phyloP scores from a whole-genome alignment of 139 green algal genomes.

The Chlamydomonas sphaeroides region DNA sequence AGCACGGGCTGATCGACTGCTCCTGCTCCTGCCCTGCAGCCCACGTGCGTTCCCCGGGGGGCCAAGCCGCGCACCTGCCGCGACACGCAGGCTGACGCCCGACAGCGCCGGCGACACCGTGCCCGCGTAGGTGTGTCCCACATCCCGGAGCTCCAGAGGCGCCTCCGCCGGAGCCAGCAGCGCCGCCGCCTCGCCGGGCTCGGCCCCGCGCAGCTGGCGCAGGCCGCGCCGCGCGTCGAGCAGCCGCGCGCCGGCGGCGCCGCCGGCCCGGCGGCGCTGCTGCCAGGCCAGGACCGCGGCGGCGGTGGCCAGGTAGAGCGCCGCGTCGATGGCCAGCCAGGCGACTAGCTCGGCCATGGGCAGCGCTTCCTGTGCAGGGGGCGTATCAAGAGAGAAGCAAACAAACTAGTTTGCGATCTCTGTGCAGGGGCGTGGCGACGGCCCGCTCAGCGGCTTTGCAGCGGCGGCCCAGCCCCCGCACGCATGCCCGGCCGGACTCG shows the following conservation, averaged over 20 bases:
- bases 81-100: background rate
- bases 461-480: no score
- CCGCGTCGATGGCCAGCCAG: constrained; percentile 1
- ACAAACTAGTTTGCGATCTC: no score
- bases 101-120: background rate
- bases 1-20: background rate
- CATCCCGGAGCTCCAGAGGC: background rate
- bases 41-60: no score
- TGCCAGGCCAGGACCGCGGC: background rate
- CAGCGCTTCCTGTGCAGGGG: no score
- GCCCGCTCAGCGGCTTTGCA: no score
- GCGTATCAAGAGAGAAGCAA: no score
- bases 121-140: constrained; percentile 2
- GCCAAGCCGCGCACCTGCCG: constrained; percentile 10
- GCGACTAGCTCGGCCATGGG: background rate
- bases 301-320: background rate
- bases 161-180: background rate
- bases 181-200: background rate
- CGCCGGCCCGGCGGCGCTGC: background rate
- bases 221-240: background rate
- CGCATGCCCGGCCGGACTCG: no score
- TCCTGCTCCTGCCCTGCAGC: no score
- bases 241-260: background rate
- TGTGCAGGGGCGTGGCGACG: no score
- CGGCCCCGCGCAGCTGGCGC: no score